Conservation (phyloP, 352 stramenopile species). For the Pythium volutum region DNA sequence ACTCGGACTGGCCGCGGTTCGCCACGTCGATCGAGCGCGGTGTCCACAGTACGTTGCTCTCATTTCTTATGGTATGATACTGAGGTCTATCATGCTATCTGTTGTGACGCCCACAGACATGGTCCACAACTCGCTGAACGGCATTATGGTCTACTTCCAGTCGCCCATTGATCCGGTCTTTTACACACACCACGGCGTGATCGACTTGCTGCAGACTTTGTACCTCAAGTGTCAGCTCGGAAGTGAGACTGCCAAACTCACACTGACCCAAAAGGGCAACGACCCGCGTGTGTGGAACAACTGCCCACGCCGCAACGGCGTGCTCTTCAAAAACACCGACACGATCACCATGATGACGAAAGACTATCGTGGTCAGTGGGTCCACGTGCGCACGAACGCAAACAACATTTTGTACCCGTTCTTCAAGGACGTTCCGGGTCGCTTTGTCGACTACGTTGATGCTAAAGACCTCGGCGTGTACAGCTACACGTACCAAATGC, state of each 20-base stretch:
- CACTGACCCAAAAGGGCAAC: constrained; percentile 25
- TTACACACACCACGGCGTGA: constrained; percentile 23
- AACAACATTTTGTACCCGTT: constrained; percentile 53
- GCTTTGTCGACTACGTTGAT: constrained; percentile 44
- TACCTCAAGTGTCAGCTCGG: constrained; percentile 29
- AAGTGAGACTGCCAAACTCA: constrained; percentile 24
- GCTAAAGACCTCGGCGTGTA: constrained; percentile 46
- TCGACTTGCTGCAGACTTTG: constrained; percentile 22
- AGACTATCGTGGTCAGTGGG: constrained; percentile 13
- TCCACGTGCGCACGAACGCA: constrained; percentile 33
- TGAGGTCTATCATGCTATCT: neutral
- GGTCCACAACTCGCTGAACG: constrained; percentile 18
- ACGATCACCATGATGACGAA: constrained; percentile 14
- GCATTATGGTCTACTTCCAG: constrained; percentile 20
- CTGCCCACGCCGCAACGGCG: constrained; percentile 25
- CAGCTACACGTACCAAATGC: constrained; percentile 62
- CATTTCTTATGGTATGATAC: neutral
- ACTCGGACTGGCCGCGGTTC: constrained; percentile 8
- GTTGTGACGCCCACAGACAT: constrained; percentile 17
- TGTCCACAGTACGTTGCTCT: constrained; percentile 23
- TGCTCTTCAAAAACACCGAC: constrained; percentile 18
- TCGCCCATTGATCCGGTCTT: constrained; percentile 29
- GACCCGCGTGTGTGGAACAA: constrained; percentile 34
- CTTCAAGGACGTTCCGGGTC: constrained; percentile 57
- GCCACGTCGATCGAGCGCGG: constrained; percentile 15